Conservation (phyloP, 768 basidiomycete species). For the Heimioporus sp. region DNA sequence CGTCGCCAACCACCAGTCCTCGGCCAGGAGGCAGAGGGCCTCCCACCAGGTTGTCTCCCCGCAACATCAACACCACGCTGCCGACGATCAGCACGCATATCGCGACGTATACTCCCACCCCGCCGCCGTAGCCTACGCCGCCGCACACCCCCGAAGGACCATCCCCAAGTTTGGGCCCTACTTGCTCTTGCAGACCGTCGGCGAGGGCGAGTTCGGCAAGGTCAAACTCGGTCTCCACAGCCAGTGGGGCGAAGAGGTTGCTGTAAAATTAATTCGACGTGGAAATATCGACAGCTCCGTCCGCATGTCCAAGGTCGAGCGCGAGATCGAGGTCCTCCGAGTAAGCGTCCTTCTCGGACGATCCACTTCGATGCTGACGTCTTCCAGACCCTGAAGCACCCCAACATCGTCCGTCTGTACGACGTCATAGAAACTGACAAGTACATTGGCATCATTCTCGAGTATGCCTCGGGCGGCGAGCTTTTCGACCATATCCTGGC, state of each 20-base stretch:
- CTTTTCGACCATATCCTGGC: slow-evolving; percentile 99
- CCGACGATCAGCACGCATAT: slow-evolving; percentile 47
- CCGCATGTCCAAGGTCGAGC: slow-evolving; percentile 91
- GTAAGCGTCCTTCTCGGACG: slow-evolving; percentile 44
- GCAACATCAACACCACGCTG: slow-evolving; percentile 21
- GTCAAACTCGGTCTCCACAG: slow-evolving; percentile 96
- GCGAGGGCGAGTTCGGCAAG: slow-evolving; percentile 98
- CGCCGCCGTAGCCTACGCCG: slow-evolving; percentile 77
- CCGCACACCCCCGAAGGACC: slow-evolving; percentile 79
- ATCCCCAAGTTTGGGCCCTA: slow-evolving; percentile 97
- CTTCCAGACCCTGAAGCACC: slow-evolving; percentile 84
- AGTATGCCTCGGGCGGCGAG: slow-evolving; percentile 97
- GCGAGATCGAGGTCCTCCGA: slow-evolving; percentile 96
- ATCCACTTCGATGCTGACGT: slow-evolving; percentile 6
- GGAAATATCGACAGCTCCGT: slow-evolving; percentile 87
- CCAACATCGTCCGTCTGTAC: slow-evolving; percentile 96
- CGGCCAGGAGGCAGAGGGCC: slow-evolving; percentile 61
- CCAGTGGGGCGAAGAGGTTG: slow-evolving; percentile 97
- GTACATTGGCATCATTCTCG: slow-evolving; percentile 98
- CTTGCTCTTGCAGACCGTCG: slow-evolving; percentile 90
- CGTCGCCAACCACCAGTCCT: slow-evolving; percentile 37
- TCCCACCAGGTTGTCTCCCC: slow-evolving; percentile 69
- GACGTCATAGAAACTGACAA: slow-evolving; percentile 99
- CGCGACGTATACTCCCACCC: slow-evolving; percentile 84
- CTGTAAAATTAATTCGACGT: slow-evolving; percentile 92